Percentiles rank a stretch among this genome's conserved stretches.
phyloP scores from a whole-genome alignment of 1,284 basidiomycete species.

The Ganoderma lingzhi region DNA sequence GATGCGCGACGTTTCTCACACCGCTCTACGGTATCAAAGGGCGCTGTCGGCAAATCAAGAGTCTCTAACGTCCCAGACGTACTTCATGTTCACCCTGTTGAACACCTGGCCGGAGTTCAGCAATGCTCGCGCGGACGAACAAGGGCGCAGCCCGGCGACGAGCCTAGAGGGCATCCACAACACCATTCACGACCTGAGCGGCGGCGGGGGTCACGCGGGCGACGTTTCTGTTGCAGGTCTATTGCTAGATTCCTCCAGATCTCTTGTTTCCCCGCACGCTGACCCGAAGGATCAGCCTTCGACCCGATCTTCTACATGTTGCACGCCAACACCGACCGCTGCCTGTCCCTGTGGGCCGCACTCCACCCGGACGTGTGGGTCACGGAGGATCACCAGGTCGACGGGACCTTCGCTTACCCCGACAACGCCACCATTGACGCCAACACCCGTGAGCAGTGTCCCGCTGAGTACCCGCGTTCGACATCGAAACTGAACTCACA shows the following conservation, averaged over 20 bases:
- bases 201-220: constrained; percentile 16
- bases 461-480: neutral
- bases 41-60: neutral
- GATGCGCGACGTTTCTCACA: neutral
- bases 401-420: constrained; percentile 47
- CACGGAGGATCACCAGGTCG: constrained; percentile 39
- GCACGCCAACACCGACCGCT: constrained; percentile 56
- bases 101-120: constrained; percentile 10
- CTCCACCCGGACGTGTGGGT: constrained; percentile 51
- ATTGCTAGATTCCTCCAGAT: neutral
- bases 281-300: constrained; percentile 34
- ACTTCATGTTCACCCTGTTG: constrained; percentile 5
- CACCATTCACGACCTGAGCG: constrained; percentile 10
- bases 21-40: neutral
- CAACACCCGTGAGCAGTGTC: constrained; percentile 43
- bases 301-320: constrained; percentile 60
- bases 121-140: constrained; percentile 3
- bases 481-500: constrained; percentile 10
- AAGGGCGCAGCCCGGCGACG: neutral
- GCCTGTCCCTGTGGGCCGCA: constrained; percentile 53
- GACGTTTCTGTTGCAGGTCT: constrained; percentile 14
- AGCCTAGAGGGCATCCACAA: constrained; percentile 24
- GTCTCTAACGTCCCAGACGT: constrained; percentile 8
- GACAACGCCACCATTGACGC: constrained; percentile 40
- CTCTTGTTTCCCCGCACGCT: neutral